Base-by-base conservation (phyloP, 2,329 filamentous ascomycete species). In the Colletotrichum sp. region DNA sequence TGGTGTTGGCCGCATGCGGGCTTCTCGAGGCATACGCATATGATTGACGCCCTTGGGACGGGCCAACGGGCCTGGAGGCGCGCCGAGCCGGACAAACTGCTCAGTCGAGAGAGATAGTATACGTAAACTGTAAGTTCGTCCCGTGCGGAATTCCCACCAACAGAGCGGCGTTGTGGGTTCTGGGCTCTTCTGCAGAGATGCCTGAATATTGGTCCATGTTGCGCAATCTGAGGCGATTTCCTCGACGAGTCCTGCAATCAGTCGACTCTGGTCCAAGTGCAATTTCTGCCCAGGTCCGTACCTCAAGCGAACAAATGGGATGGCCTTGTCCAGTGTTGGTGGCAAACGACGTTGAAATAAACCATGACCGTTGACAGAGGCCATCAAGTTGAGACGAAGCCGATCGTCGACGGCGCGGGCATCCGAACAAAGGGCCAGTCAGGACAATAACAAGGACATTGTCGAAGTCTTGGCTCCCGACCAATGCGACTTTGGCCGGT, bases 401-500 rank as follows among this genome's bases (percentile, higher is more conserved):
- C 69, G 64, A 61, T 30, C 55, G 39, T 39, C 7, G 10, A 63
- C 63, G 55, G 69, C 52, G 34, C 36, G 30, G 57, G 28, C 61
- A 72, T 18, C 68, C 72, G 68, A 67, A 32, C 21, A 43, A 9
- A 57, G 55, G 48, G 71, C 59, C 67, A 59, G 72, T 71, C 59
- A 30, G 4, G 26, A 63, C 28, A 34, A 32, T 59, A 59, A 30
- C 67, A 28, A 30, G 55, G 57, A 48, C 55, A 24, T 52, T 34
- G 64, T 28, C 32, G 55, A 60, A 39, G 61, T 34, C 55, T 48
- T 60, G 71, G 68, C 72, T 66, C 43, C 48, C 36, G 36, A 16
- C 32, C 57, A 52, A 75, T 75, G 65, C 57, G 28, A 75, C 64
- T 68, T 32, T 65, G 64, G 43, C 74, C 74, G 70, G 70, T 60